phyloP scores from a whole-genome alignment of 345 rosid species.

The Ceriops tagal region DNA sequence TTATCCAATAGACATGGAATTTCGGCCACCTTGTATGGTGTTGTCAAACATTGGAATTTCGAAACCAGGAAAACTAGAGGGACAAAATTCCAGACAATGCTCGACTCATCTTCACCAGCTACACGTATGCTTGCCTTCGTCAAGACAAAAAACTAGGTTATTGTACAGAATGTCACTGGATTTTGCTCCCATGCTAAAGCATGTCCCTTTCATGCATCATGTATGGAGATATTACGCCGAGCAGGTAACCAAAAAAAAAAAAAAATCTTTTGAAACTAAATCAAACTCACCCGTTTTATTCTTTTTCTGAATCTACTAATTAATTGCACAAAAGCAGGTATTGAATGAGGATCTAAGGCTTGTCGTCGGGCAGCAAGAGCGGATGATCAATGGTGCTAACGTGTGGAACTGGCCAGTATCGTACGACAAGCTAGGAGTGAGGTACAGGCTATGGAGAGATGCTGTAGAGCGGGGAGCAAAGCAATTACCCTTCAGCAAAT shows the following conservation, averaged over 20 bases:
- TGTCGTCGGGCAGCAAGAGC: constrained; percentile 88
- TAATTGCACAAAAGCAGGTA: constrained; percentile 45
- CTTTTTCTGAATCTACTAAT: background rate
- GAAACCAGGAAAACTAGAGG: constrained; percentile 89
- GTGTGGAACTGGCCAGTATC: constrained; percentile 87
- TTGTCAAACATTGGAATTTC: constrained; percentile 94
- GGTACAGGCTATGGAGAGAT: constrained; percentile 87
- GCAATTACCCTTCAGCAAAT: constrained; percentile 56
- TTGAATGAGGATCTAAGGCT: constrained; percentile 85
- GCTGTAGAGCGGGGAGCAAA: constrained; percentile 64
- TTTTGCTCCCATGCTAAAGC: constrained; percentile 83
- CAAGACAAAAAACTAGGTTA: constrained; percentile 73
- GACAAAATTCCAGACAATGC: constrained; percentile 66
- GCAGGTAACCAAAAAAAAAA: constrained; percentile 46
- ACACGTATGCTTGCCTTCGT: constrained; percentile 91
- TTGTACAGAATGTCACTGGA: constrained; percentile 92
- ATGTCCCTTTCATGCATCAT: constrained; percentile 76
- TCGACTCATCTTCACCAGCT: constrained; percentile 95
- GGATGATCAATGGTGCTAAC: constrained; percentile 85
- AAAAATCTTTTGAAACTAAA: too few species aligned
- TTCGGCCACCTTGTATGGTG: constrained; percentile 94
- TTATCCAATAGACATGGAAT: constrained; percentile 97
- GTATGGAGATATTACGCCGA: constrained; percentile 93
- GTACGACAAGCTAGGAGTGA: constrained; percentile 93
- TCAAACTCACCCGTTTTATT: background rate